phyloP scores from a whole-genome alignment of 208 protist species.

The Leptomonas pyrrhocoris region DNA sequence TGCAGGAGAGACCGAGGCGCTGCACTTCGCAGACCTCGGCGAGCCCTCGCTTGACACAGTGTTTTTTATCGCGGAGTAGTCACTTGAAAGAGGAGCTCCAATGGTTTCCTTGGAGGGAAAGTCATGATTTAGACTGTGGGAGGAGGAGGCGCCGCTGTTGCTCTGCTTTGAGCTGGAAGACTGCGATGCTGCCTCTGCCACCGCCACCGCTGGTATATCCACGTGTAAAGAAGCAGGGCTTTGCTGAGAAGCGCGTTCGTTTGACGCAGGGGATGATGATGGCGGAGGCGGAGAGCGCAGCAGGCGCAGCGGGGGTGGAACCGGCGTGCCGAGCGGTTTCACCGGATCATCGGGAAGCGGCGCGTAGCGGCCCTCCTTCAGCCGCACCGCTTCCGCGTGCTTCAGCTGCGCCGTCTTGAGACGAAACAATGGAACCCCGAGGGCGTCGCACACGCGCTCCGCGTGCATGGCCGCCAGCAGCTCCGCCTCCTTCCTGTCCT shows the following conservation, averaged over 20 bases:
- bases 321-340: conserved; percentile 54
- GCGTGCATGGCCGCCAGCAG: conserved; percentile 87
- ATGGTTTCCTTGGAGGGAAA: too few species aligned
- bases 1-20: not conserved
- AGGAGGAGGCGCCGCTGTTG: too few species aligned
- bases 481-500: conserved; percentile 72
- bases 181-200: too few species aligned
- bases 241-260: too few species aligned
- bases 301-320: conserved; percentile 77
- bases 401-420: conserved; percentile 71
- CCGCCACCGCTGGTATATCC: too few species aligned
- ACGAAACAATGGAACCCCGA: conserved; percentile 71
- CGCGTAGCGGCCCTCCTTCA: conserved; percentile 57
- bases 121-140: too few species aligned
- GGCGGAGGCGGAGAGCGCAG: conserved; percentile 13
- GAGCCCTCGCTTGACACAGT: too few species aligned
- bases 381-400: conserved; percentile 56
- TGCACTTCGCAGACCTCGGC: too few species aligned
- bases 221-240: too few species aligned
- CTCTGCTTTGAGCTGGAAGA: too few species aligned
- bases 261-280: not conserved
- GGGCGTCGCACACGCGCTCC: conserved; percentile 72
- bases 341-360: conserved; percentile 73
- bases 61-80: too few species aligned
- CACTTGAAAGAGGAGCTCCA: too few species aligned